Percentiles rank a stretch among this genome's conserved stretches.
These are phyloP conservation scores for Rosa chinensis DNA, from an alignment of 306 rosid genomes.

Conservation along the genomic window DNA sequence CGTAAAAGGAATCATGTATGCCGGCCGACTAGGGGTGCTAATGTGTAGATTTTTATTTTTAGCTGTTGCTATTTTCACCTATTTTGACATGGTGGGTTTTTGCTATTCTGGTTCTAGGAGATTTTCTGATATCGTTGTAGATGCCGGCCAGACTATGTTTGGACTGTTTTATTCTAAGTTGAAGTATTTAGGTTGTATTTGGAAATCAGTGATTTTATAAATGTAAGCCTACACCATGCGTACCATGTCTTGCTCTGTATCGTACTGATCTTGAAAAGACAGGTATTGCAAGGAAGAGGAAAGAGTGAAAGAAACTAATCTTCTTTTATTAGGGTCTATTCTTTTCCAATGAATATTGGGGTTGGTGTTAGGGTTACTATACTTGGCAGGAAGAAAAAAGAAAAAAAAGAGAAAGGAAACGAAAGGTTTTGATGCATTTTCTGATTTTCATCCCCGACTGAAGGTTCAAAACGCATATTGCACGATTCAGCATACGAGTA, in stretches of 20 bases:
- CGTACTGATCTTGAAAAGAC: too few relatives aligned
- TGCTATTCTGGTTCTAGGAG: background rate
- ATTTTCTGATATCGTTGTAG: background rate
- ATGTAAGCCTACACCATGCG: background rate
- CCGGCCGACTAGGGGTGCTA: slow-evolving; percentile 63
- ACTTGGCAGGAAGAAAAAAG: too few relatives aligned
- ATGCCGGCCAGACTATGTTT: background rate
- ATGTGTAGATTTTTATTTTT: background rate
- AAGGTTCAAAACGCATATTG: too few relatives aligned
- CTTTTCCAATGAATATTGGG: too few relatives aligned
- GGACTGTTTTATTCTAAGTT: background rate
- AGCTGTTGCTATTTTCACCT: background rate
- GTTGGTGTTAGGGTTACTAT: too few relatives aligned
- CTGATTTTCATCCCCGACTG: too few relatives aligned
- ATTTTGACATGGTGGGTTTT: background rate
- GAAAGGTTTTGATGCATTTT: too few relatives aligned
- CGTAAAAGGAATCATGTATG: slow-evolving; percentile 83
- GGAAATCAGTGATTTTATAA: background rate
- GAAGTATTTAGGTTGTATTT: background rate
- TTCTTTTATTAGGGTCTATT: too few relatives aligned
- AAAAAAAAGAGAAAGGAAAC: too few relatives aligned
- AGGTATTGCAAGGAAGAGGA: too few relatives aligned
- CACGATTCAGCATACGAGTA: background rate
- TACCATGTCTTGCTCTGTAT: too few relatives aligned
- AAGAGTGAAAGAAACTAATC: too few relatives aligned